Base-by-base conservation (phyloP, 208 protist species). In the Entamoeba dispar region DNA sequence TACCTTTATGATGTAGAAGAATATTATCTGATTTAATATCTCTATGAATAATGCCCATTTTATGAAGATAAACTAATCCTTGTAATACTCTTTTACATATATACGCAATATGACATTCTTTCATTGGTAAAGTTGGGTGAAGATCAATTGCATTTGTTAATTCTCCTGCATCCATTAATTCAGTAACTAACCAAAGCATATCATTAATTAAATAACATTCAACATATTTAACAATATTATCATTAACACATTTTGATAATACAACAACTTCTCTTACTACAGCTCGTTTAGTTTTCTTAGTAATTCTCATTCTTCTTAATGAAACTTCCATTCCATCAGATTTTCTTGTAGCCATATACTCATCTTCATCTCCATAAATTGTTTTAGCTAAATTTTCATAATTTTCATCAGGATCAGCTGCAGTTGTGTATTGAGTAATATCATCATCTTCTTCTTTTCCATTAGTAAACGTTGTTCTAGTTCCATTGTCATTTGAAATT, bases 21-120 rank as follows among this genome's bases (percentile, higher is more conserved):
- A 94, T 92, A 57, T 94, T 94, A 4, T 91, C 92, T n/a, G 31
- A 31, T 34, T 94, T 94, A 7, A 94, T 92, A 50, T 94, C 93
- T 91, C 93, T 92, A 61, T 94, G 94, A 38, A 94, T 69, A 43
- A 93, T 92, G 0, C 10, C 12, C 19, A 69, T 57, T 19, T 7
- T 12, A 50, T 94, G 94, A 7, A 94, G 73, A 93, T 86, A 94
- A 31, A 43, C 50, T 2, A 94, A n/a, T 43, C 77, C 94, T 34
- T 92, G 19, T 49, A 94, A 47, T 22, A 92, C 52, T 52, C 86
- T 47, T 27, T 73, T 57, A 12, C 92, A 34, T 5, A 94, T 38
- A 92, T 93, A 91, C 3, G 49, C 43, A 93, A 93, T 50, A 14
- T 91, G 34, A 27, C 14, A 15, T 49, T 91, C 77, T 91, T 38